A percentile compares a stretch with the other conserved stretches of the same genome.
These are phyloP conservation scores for Euphorbia neoarborescens DNA, from an alignment of 441 rosid species.

Conservation along the genomic window DNA sequence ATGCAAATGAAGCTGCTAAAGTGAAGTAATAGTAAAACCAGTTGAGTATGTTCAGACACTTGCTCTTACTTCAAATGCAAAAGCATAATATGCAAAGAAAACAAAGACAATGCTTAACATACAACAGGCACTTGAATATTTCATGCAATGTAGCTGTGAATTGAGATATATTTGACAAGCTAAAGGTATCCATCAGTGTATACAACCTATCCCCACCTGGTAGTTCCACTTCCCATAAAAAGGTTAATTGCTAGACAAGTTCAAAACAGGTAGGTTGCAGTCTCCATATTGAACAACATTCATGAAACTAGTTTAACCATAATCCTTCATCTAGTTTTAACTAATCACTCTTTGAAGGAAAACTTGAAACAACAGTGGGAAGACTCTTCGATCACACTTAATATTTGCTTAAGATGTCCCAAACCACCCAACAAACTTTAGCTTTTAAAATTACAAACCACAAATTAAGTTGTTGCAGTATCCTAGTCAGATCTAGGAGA, in stretches of 20 bases:
- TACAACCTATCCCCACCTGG: slow-evolving; percentile 1
- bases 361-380: neutral
- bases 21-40: neutral
- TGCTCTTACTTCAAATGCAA: neutral
- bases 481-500: slow-evolving; percentile 5
- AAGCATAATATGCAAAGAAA: neutral
- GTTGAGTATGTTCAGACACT: neutral
- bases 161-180: neutral
- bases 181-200: neutral
- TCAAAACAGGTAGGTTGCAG: neutral
- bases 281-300: neutral
- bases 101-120: neutral
- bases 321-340: neutral
- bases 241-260: neutral
- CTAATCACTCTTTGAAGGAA: neutral
- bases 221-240: neutral
- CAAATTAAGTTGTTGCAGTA: neutral
- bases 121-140: neutral
- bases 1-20: slow-evolving; percentile 10
- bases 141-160: neutral
- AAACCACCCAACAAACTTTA: neutral
- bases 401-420: neutral
- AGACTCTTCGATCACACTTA: neutral
- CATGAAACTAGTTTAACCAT: neutral
- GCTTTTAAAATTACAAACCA: neutral